Evolutionary conservation across 148 eudicot genomes (phyloP), one percentile per base, ranked within the genome.

Genomic region (Camellia lanceoleosa): DNA sequence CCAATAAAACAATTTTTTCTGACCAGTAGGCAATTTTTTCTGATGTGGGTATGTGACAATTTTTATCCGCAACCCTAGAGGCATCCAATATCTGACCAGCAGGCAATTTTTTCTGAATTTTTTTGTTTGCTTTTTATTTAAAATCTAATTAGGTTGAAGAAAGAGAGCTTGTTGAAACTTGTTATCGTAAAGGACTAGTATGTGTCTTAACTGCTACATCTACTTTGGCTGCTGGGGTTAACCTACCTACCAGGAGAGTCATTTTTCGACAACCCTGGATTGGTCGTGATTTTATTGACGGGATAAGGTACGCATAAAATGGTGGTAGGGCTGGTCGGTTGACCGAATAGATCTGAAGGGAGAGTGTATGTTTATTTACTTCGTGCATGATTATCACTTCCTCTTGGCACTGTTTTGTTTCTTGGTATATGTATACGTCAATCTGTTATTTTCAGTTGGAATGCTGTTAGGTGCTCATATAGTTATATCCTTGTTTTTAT

Each of bases 241-340:
- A 97, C 85, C 89, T 97, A 73, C 99, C 99, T 82, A 98, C 99
- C 5, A 87, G 99, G 88, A 87, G 99, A 86, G 99, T 97, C 43
- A 92, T 97, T 75, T 97, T 97, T 78, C 92, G 99, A 67, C 99
- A 97, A 87, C 97, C 99, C 61, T 87, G 91, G 83, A 94, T 97
- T 84, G 99, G 99, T 73, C 97, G 93, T 81, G 99, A 97, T 83
- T 94, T 91, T 86, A 84, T 97, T 80, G 99, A 97, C 84, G 98
- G 97, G 65, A 97, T 94, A 80, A 87, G 96, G 85, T 97, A 97
- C 83, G 87, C 99, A n/a, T n/a, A n/a, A n/a, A n/a, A n/a, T n/a
- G n/a, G n/a, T 80, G 99, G 99, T 80, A 89, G 99, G 81, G 99
- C 98, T 77, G 99, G 99, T 81, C 95, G 99, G n/a, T n/a, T n/a